A percentile compares a stretch with the other conserved stretches of the same genome.
Conservation (phyloP, 108 stramenopile species). For the Schizochytrium sp. region DNA sequence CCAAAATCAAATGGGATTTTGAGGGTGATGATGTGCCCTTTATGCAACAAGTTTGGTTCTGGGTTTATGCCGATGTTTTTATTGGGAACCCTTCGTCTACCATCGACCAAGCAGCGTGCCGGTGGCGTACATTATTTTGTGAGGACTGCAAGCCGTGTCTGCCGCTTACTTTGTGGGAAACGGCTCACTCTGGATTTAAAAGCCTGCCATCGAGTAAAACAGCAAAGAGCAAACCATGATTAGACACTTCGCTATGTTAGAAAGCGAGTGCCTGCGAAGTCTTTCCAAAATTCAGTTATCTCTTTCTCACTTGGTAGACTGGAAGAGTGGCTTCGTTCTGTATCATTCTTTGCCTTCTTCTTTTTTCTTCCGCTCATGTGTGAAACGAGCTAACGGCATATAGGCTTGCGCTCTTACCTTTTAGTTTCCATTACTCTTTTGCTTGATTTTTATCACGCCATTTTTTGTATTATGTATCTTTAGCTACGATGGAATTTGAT, state of each 20-base stretch:
- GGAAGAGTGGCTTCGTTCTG: too few relatives aligned
- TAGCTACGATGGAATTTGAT: too few relatives aligned
- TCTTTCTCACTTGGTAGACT: too few relatives aligned
- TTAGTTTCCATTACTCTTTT: too few relatives aligned
- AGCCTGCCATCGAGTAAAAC: neutral
- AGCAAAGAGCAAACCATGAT: neutral
- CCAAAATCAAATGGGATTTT: neutral
- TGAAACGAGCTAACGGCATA: neutral
- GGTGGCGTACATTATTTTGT: neutral
- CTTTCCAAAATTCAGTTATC: too few relatives aligned
- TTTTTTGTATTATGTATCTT: too few relatives aligned
- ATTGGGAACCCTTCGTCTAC: constrained; percentile 5
- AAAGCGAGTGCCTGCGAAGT: neutral
- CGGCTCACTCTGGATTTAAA: neutral
- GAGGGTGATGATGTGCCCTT: neutral
- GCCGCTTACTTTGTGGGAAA: neutral
- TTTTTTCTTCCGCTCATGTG: neutral
- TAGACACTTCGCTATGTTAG: neutral
- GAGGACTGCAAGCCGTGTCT: neutral
- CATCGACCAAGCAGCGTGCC: constrained; percentile 12
- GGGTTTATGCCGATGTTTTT: constrained; percentile 10
- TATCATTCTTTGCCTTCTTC: neutral
- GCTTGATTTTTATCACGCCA: too few relatives aligned
- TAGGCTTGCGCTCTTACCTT: too few relatives aligned
- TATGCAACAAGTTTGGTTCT: constrained; percentile 28